phyloP scores from a whole-genome alignment of 139 green algal species.

The Micractinium sp. region DNA sequence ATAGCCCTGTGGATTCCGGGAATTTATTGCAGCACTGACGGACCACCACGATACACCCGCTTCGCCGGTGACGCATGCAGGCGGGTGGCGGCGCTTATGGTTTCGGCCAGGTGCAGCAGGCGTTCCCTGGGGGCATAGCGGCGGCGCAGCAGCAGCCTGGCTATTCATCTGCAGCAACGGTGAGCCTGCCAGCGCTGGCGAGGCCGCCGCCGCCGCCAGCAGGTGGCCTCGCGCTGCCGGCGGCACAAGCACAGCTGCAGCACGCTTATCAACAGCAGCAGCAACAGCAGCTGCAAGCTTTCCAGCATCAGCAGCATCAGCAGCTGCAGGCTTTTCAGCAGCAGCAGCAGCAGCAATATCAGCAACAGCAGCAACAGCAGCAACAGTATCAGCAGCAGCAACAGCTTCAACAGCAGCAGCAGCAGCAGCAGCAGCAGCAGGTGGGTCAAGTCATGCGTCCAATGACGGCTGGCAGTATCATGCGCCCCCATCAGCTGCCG shows the following conservation, averaged over 20 bases:
- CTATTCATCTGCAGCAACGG: background rate
- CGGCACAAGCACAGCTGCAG: background rate
- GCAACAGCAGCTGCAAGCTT: slow-evolving; percentile 6
- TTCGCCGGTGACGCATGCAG: background rate
- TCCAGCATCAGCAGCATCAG: background rate
- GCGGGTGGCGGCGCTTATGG: background rate
- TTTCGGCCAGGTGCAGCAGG: background rate
- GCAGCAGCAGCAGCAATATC: slow-evolving; percentile 7
- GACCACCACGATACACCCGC: background rate
- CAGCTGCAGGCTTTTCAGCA: background rate
- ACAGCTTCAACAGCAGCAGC: background rate
- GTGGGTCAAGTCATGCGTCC: background rate
- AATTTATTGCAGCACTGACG: too few species aligned
- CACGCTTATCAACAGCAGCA: slow-evolving; percentile 9
- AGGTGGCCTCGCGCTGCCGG: background rate
- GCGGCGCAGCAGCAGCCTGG: background rate
- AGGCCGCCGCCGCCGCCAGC: background rate
- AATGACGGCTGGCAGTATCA: background rate
- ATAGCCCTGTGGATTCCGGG: background rate
- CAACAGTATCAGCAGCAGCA: slow-evolving; percentile 1
- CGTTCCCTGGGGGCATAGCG: background rate
- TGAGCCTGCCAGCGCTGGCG: background rate
- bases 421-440: slow-evolving; percentile 2
- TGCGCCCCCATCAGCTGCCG: background rate
- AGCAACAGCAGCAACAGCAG: background rate